Percentiles rank a stretch among this genome's conserved stretches.
Evolutionary conservation across 306 rosid species (phyloP).

Genomic region (Rosa rugosa): DNA sequence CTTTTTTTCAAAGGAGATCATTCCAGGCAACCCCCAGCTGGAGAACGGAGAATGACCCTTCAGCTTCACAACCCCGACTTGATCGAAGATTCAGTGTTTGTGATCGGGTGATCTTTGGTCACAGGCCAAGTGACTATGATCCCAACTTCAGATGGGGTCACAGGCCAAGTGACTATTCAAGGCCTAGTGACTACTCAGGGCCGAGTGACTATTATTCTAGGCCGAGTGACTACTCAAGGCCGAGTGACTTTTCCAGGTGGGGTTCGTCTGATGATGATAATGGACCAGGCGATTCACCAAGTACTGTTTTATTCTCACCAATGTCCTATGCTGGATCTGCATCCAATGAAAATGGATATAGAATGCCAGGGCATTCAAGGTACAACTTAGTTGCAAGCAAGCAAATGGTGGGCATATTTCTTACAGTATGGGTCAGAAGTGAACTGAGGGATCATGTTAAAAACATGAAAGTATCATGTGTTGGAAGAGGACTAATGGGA

Average conservation of each 20-base stretch:
- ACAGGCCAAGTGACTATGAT: slow-evolving; percentile 83
- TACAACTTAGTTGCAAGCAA: slow-evolving; percentile 97
- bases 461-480: slow-evolving; percentile 94
- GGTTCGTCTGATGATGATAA: slow-evolving; percentile 98
- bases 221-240: slow-evolving; percentile 42
- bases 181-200: slow-evolving; percentile 54
- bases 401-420: slow-evolving; percentile 99
- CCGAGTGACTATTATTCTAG: slow-evolving; percentile 47
- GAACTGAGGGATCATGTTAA: slow-evolving; percentile 82
- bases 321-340: slow-evolving; percentile 71
- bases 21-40: slow-evolving; percentile 87
- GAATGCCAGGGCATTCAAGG: slow-evolving; percentile 77
- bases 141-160: slow-evolving; percentile 68
- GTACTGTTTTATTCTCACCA: slow-evolving; percentile 85
- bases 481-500: slow-evolving; percentile 99
- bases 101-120: slow-evolving; percentile 87
- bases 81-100: slow-evolving; percentile 96
- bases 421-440: slow-evolving; percentile 93
- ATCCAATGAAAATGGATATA: slow-evolving; percentile 74
- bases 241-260: slow-evolving; percentile 86
- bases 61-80: slow-evolving; percentile 65
- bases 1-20: slow-evolving; percentile 92
- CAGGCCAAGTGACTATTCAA: slow-evolving; percentile 72
- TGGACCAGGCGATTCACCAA: slow-evolving; percentile 85
- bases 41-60: slow-evolving; percentile 87